Conservation (phyloP, 257 asterid genomes). For the Ehretia macrophylla region DNA sequence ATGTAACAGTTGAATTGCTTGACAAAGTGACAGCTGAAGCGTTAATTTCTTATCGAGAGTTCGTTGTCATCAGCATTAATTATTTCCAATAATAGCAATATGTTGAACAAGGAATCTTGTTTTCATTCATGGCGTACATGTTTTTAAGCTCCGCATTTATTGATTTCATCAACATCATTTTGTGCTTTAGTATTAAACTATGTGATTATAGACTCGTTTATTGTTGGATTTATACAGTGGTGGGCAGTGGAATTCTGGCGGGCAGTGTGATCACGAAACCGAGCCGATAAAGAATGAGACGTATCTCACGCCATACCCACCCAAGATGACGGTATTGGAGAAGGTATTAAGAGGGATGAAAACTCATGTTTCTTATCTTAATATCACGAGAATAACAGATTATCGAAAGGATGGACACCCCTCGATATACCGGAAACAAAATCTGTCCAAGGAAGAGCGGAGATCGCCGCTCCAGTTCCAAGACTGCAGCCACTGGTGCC, state of each 20-base stretch:
- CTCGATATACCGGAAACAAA: conserved; percentile 45
- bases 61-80: too few relatives aligned
- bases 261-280: conserved; percentile 61
- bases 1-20: background rate
- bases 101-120: too few relatives aligned
- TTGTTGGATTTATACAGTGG: conserved; percentile 34
- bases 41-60: too few relatives aligned
- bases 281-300: conserved; percentile 64
- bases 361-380: conserved; percentile 49
- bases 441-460: conserved; percentile 31
- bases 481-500: conserved; percentile 87
- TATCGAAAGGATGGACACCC: conserved; percentile 77
- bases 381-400: conserved; percentile 58
- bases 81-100: too few relatives aligned
- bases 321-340: conserved; percentile 55
- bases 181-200: background rate
- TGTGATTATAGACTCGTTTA: background rate
- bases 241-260: conserved; percentile 82
- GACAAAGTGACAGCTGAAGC: too few relatives aligned
- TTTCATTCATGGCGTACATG: too few relatives aligned
- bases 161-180: background rate
- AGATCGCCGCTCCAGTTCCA: conserved; percentile 37
- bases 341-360: conserved; percentile 48
- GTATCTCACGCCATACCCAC: conserved; percentile 47
- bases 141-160: too few relatives aligned